A percentile compares a stretch with the other conserved stretches of the same genome.
Conservation (phyloP, 257 asterid genomes). For the Solanum etuberosum region DNA sequence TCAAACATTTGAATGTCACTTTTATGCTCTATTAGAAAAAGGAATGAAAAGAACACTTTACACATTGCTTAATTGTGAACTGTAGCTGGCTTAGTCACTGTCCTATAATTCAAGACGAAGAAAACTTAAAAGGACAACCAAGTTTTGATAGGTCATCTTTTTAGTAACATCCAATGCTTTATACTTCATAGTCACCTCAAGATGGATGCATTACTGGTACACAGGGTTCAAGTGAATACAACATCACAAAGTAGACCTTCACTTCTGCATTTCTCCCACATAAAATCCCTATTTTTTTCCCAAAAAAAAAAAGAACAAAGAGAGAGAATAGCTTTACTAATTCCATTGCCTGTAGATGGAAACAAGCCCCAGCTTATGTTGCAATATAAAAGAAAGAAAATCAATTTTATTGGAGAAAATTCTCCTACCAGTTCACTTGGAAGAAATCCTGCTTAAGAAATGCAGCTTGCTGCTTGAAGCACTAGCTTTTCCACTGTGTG, state of each 20-base stretch:
- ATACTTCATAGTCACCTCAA: slow-evolving; percentile 1
- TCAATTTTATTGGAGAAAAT: not conserved
- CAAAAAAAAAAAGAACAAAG: not conserved
- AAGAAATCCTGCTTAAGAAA: slow-evolving; percentile 8
- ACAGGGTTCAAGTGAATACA: slow-evolving; percentile 8
- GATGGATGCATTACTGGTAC: slow-evolving; percentile 1
- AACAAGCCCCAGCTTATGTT: not conserved
- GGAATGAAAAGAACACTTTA: not conserved
- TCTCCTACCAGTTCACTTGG: slow-evolving; percentile 13
- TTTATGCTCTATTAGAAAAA: not conserved
- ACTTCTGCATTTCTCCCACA: not conserved
- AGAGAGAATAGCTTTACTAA: not conserved
- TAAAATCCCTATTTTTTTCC: not conserved
- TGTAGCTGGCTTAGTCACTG: not conserved
- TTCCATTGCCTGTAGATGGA: not conserved
- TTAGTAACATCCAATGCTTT: slow-evolving; percentile 3
- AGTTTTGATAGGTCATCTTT: not conserved
- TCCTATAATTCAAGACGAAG: not conserved
- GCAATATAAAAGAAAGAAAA: not conserved
- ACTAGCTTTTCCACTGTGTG: slow-evolving; percentile 5
- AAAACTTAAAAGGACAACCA: not conserved
- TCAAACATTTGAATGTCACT: not conserved
- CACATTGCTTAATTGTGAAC: not conserved
- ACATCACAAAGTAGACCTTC: not conserved
- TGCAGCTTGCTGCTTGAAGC: slow-evolving; percentile 17